Evolutionary conservation across 1,284 basidiomycete genomes (phyloP), one percentile per base, ranked within the genome.

Genomic region (Apiotrichum gracile): DNA sequence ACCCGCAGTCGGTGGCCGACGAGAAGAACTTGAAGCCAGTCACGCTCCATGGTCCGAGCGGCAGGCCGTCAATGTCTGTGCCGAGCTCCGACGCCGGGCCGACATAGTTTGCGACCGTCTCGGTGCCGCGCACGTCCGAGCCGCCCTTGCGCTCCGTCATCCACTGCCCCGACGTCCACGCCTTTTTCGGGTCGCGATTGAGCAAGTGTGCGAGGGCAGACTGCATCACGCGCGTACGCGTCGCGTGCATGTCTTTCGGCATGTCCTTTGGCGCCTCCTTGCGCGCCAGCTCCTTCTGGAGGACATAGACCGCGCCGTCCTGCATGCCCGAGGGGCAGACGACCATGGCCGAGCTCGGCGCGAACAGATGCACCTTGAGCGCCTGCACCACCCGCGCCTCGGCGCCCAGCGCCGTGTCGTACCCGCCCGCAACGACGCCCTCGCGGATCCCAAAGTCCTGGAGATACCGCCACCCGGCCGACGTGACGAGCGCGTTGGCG

Each of bases 1-100:
- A 53, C 13, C 51, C 54, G 46, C 58, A 56, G 62, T 90, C 88
- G 0, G 86, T 86, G 1, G 87, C 88, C 51, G 85, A 86, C 10
- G 86, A 87, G 76, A 90, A 90, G 87, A 86, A 87, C 73, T 88
- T 88, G 73, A 88, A 83, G 1, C 87, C 85, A 57, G 85, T 75
- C 22, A 88, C 75, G 16, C n/a, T 34, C 54, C 54, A 59, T 2
- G 54, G 54, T 21, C 58, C 58, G 12, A 59, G 51, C 7, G 54
- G 51, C 22, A 54, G 54, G 12, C 58, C 58, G 42, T 59, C 43
- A 16, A 29, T 25, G 54, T 59, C 58, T n/a, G 45, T 34, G 8
- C 39, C 51, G 33, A 38, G 34, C 21, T 33, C 43, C 13, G 12
- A 2, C 9, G 34, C 45, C 9, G 37, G 22, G 14, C 43, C 47